Evolutionary conservation across 192 early-diverging fungal genomes (phyloP).

Genomic region (Entomortierella lignicola): DNA sequence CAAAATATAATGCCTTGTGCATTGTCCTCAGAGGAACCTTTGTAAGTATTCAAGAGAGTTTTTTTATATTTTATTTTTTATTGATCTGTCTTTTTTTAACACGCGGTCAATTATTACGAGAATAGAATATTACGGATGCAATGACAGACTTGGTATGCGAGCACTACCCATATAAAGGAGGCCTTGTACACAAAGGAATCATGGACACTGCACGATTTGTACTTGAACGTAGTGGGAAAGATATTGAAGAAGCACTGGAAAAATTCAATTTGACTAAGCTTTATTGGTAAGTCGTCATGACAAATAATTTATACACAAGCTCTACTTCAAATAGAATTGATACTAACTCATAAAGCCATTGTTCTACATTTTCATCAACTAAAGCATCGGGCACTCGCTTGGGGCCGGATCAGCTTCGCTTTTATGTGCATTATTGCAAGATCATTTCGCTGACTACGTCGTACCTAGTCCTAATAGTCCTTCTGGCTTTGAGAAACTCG

Average conservation of each 20-base stretch:
- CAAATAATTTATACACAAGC: neutral
- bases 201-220: constrained; percentile 55
- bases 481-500: constrained; percentile 6
- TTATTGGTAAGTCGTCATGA: constrained; percentile 22
- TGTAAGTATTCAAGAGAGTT: constrained; percentile 22
- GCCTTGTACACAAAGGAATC: constrained; percentile 54
- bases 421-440: constrained; percentile 39
- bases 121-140: constrained; percentile 53
- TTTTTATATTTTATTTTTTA: neutral
- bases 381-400: constrained; percentile 55
- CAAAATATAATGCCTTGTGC: constrained; percentile 47
- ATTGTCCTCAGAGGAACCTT: constrained; percentile 54
- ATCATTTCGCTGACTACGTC: constrained; percentile 28
- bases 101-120: neutral
- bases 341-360: no score
- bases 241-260: constrained; percentile 42
- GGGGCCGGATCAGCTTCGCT: constrained; percentile 51
- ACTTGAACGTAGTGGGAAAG: constrained; percentile 37
- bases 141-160: constrained; percentile 56
- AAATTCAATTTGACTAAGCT: constrained; percentile 48
- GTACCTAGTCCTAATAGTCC: neutral
- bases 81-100: no score
- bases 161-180: constrained; percentile 55
- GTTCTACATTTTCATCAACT: neutral
- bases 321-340: no score